Conservation (phyloP, 192 early-diverging fungal genomes). For the Lobosporangium transversale region DNA sequence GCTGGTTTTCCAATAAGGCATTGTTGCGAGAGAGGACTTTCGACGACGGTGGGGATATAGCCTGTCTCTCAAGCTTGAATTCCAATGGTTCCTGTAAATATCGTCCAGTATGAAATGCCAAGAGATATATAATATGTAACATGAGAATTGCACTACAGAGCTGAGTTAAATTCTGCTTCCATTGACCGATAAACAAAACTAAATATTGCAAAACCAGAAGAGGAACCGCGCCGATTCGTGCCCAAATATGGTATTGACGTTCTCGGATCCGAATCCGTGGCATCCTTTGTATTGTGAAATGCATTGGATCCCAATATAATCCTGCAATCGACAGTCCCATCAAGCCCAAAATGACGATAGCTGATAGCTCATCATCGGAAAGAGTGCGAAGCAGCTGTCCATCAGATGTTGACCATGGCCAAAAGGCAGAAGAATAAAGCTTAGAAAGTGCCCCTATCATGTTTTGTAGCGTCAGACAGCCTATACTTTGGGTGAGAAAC, state of each 20-base stretch:
- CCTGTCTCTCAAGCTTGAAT: slow-evolving; percentile 2
- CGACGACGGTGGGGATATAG: background rate
- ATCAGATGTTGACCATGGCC: slow-evolving; percentile 14
- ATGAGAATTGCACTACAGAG: background rate
- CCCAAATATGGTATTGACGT: slow-evolving; percentile 16
- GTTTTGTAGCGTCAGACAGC: background rate
- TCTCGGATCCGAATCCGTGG: slow-evolving; percentile 12
- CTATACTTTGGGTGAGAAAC: background rate
- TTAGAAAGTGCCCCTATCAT: background rate
- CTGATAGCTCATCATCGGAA: background rate
- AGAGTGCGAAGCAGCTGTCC: background rate
- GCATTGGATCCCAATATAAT: slow-evolving; percentile 27
- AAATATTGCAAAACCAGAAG: slow-evolving; percentile 9
- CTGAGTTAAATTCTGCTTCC: background rate
- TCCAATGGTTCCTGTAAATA: slow-evolving; percentile 16
- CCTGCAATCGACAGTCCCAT: slow-evolving; percentile 1
- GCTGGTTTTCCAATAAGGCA: background rate
- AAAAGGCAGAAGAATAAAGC: background rate
- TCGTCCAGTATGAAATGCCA: slow-evolving; percentile 4
- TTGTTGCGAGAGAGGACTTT: background rate
- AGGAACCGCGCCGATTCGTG: background rate
- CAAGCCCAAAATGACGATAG: background rate
- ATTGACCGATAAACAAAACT: background rate
- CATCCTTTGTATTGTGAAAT: slow-evolving; percentile 5
- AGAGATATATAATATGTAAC: slow-evolving; percentile 1